Conservation (phyloP, 2,329 filamentous ascomycete genomes). For the Fusarium tricinctum region DNA sequence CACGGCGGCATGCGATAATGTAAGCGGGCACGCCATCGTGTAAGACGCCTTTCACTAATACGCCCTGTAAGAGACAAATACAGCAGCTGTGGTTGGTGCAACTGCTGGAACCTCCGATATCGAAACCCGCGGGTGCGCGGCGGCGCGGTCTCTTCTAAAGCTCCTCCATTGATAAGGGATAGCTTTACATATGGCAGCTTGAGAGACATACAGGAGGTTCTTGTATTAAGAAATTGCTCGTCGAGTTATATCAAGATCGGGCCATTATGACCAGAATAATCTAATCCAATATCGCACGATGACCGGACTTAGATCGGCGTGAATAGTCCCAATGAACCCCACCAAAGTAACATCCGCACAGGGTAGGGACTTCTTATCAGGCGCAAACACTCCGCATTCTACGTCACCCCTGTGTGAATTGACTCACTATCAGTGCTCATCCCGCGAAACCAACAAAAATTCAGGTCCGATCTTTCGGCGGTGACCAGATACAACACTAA, state of each 20-base stretch:
- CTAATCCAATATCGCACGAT: constrained; percentile 27
- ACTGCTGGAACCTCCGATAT: constrained; percentile 44
- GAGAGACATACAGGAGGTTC: not conserved
- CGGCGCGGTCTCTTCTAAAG: constrained; percentile 12
- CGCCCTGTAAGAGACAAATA: constrained; percentile 33
- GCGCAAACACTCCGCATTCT: constrained; percentile 6
- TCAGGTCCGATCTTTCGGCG: constrained; percentile 50
- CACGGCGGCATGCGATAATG: not conserved
- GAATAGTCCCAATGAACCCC: constrained; percentile 35
- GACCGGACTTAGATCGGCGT: constrained; percentile 33
- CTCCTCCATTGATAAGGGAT: constrained; percentile 18
- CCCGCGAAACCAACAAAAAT: constrained; percentile 43
- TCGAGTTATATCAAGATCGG: constrained; percentile 19
- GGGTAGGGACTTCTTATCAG: constrained; percentile 25
- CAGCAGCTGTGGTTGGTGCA: constrained; percentile 41
- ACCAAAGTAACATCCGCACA: constrained; percentile 34
- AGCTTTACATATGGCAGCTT: constrained; percentile 9
- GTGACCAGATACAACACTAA: constrained; percentile 36
- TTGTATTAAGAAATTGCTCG: not conserved
- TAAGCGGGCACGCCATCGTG: not conserved
- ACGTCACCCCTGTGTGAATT: constrained; percentile 43
- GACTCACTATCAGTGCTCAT: constrained; percentile 27
- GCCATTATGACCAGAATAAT: constrained; percentile 7
- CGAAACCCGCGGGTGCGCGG: constrained; percentile 29
- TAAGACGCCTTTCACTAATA: constrained; percentile 10